Conservation (phyloP, 305 asterid species). For the Caryopteris hybrid region DNA sequence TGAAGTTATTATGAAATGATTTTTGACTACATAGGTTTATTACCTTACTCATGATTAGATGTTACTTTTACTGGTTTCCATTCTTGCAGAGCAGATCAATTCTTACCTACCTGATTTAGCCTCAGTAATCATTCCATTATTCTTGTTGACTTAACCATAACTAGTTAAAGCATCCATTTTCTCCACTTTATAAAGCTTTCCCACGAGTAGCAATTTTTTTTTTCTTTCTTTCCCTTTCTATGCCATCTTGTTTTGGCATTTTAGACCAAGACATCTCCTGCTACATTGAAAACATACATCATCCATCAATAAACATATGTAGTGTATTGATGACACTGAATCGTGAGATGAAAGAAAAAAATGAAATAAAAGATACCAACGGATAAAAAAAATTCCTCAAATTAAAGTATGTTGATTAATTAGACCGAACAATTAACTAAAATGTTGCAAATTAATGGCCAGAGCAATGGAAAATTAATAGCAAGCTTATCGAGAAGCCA, state of each 20-base stretch:
- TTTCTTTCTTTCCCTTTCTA: neutral
- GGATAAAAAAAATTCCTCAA: too few species aligned
- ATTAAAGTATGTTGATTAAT: too few species aligned
- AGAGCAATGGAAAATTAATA: too few species aligned
- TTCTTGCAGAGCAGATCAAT: slow-evolving; percentile 4
- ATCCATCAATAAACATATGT: too few species aligned
- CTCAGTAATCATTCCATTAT: neutral
- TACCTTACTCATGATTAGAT: neutral
- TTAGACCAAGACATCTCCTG: slow-evolving; percentile 6
- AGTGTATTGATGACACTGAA: too few species aligned
- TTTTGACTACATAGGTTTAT: slow-evolving; percentile 1
- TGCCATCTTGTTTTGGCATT: neutral
- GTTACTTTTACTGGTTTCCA: neutral
- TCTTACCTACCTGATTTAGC: neutral
- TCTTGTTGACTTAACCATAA: neutral
- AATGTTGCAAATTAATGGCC: too few species aligned
- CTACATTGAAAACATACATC: too few species aligned
- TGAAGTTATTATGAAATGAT: slow-evolving; percentile 16
- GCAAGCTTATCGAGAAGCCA: slow-evolving; percentile 4
- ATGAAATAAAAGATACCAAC: too few species aligned
- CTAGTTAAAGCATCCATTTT: slow-evolving; percentile 2
- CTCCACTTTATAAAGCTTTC: slow-evolving; percentile 9
- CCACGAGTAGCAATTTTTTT: neutral
- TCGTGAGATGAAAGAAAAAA: too few species aligned
- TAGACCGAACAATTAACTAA: too few species aligned